Evolutionary conservation across 768 basidiomycete genomes (phyloP), one percentile per base, ranked within the genome.

Genomic region (Termitomyces titanicus): DNA sequence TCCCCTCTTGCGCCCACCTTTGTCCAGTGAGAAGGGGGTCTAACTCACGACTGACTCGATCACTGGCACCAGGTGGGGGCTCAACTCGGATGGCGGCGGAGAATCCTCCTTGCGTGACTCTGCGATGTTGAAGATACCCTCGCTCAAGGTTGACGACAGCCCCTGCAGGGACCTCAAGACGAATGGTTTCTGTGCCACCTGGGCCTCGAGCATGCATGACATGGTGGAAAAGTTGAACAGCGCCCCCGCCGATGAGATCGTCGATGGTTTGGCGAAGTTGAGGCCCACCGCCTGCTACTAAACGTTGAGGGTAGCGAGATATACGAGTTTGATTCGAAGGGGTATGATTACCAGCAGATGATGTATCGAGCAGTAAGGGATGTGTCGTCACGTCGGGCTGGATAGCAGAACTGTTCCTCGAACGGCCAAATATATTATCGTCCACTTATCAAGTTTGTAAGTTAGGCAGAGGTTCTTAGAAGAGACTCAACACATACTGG

Each of bases 1-100:
- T 91, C 57, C 83, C 84, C 68, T 96, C 94, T 66, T 96, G 94
- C 1, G 81, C 74, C 95, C 95, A 98, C 54, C 95, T 82, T 63
- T 92, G 89, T 29, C 86, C 66, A 1, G 94, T 96, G 10, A 89
- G 76, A 52, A 92, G 72, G 1, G 94, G 92, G 31, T 89, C 85
- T 47, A 93, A 86, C 43, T 84, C 85, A 35, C 83, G 84, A 38
- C 72, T 78, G 57, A 84, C 82, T 56, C 71, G 72, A 45, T 70
- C 66, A 29, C 67, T 67, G 37, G 67, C 64, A 7, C 80, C 63
- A 53, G 77, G 59, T 34, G 72, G 78, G 51, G 84, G 75, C 63
- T 90, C 90, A 24, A 86, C 75, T 37, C 87, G 81, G 22, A 85
- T 77, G n/a, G 84, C 76, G 20, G 83, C 77, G 5, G 83, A 71